Base-by-base conservation (phyloP, 2,329 filamentous ascomycete species). In the Cadophora luteo-olivacea region DNA sequence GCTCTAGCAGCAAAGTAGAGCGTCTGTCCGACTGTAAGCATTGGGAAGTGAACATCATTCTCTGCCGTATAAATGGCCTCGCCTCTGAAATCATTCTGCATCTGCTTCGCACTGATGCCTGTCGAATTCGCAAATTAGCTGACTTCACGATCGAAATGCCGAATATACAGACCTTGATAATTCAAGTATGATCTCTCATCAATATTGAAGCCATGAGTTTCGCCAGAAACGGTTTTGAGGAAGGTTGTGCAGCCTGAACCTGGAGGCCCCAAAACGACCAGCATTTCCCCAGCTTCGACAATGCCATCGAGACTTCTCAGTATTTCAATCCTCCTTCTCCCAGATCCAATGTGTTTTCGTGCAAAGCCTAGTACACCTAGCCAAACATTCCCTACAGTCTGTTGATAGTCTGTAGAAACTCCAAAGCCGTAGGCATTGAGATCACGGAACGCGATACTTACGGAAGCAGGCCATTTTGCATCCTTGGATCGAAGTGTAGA, bases 61-160 rank as follows among this genome's bases (percentile, higher is more conserved):
- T 95, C 92, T 19, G 92, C 89, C 73, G 93, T 93, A 77, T 94
- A 94, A 12, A 92, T 82, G 0, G 89, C 84, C 78, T 88, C 89
- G 51, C 88, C 89, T 68, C 87, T 85, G 75, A 90, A 91, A 73
- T 89, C 83, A 68, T 83, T 83, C 61, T 82, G 81, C 84, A 89
- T 89, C 65, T 82, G 78, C 67, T 81, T 76, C 0, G 85, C 81
- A 72, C 84, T 80, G 0, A 85, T 86, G 16, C 89, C 89, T 67
- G 36, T 38, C 12, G 2, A 38, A 38, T 7, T 5, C 36, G 36
- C 9, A 7, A 38, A 9, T 38, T 14, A 38, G 36, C 12, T 9
- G 36, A 38, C 36, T 38, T 38, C 8, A 38, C 12, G 12, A 38
- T 9, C 36, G 36, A 38, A 2, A 38, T 38, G 36, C 36, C 36